Conservation (phyloP, 176 grass and related monocot species). For the Melocanna baccifera region DNA sequence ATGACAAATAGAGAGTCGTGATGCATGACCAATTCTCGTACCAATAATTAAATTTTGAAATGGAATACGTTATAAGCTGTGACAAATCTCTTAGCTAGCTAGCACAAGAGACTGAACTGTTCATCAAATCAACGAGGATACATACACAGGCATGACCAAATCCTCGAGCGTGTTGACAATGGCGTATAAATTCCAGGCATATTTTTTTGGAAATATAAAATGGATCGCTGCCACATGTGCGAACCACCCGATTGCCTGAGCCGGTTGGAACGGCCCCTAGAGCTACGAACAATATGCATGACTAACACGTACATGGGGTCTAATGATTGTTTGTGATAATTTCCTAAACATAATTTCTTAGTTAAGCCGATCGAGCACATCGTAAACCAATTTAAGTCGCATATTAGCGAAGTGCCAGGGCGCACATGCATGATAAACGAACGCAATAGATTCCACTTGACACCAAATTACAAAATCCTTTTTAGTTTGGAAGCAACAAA, state of each 20-base stretch:
- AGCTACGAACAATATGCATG: too few species aligned
- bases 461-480: neutral
- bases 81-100: neutral
- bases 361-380: too few species aligned
- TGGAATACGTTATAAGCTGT: neutral
- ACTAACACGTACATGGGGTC: too few species aligned
- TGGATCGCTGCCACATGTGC: too few species aligned
- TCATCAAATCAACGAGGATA: neutral
- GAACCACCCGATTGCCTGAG: too few species aligned
- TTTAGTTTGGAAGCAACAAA: neutral
- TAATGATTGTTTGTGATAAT: too few species aligned
- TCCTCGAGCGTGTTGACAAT: too few species aligned
- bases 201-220: too few species aligned
- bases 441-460: neutral
- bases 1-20: neutral
- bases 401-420: neutral
- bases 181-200: too few species aligned
- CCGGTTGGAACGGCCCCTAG: too few species aligned
- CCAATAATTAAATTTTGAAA: neutral
- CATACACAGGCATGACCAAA: too few species aligned
- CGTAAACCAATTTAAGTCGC: neutral
- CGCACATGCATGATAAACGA: neutral
- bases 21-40: constrained; percentile 9
- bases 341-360: too few species aligned
- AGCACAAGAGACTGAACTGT: neutral